A percentile compares a stretch with the other conserved stretches of the same genome.
Evolutionary conservation across 768 basidiomycete genomes (phyloP).

Genomic region (Auricularia heimuer): DNA sequence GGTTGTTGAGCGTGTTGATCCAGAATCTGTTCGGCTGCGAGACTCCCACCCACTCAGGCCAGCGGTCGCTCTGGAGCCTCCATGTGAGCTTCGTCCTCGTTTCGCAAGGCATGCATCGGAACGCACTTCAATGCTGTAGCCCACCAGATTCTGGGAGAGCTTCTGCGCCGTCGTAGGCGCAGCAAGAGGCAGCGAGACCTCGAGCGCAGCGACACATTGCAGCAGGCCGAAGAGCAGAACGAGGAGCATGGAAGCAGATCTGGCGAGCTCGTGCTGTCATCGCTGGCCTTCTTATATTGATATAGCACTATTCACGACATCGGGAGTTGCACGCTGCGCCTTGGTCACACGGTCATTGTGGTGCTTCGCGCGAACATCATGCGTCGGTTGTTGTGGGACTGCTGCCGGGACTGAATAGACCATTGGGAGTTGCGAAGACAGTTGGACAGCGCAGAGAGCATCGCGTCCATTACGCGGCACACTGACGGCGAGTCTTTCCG

Average conservation of each 20-base stretch:
- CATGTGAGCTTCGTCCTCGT: neutral
- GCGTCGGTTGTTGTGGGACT: no score
- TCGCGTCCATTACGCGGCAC: no score
- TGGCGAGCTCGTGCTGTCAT: no score
- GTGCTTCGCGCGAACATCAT: no score
- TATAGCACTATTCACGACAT: no score
- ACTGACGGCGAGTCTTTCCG: no score
- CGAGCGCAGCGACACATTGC: conserved; percentile 1
- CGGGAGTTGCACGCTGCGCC: no score
- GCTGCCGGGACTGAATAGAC: no score
- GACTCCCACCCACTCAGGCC: conserved; percentile 57
- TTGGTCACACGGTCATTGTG: no score
- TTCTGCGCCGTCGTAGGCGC: conserved; percentile 26
- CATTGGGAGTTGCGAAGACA: no score
- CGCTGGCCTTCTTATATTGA: no score
- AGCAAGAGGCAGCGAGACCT: conserved; percentile 32
- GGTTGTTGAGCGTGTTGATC: conserved; percentile 48
- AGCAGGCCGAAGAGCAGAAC: neutral
- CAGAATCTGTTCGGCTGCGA: conserved; percentile 45
- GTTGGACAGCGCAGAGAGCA: no score
- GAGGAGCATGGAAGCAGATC: neutral
- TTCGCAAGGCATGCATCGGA: neutral
- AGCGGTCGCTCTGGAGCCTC: conserved; percentile 39
- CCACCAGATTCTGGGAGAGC: conserved; percentile 22
- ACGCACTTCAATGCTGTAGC: neutral